phyloP scores from a whole-genome alignment of 2,329 filamentous ascomycete species.

The Alternaria alternata region DNA sequence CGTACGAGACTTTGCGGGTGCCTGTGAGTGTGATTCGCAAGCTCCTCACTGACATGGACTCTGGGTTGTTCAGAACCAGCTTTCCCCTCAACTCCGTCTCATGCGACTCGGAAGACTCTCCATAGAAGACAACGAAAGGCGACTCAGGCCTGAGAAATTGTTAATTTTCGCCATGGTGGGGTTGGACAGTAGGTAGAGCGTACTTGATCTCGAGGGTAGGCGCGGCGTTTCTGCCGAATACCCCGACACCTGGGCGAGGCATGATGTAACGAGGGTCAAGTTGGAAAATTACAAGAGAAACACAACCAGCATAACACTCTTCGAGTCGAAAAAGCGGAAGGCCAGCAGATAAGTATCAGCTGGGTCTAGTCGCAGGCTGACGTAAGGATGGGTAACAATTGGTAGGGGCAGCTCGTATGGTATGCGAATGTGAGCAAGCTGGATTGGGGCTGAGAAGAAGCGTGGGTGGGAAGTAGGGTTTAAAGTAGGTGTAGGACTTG shows the following conservation, averaged over 20 bases:
- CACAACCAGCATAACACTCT: constrained; percentile 16
- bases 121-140: constrained; percentile 60
- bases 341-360: background rate
- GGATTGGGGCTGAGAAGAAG: constrained; percentile 1
- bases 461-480: constrained; percentile 9
- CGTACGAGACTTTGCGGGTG: constrained; percentile 58
- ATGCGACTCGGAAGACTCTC: constrained; percentile 56
- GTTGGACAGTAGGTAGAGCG: constrained; percentile 20
- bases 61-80: constrained; percentile 57
- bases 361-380: constrained; percentile 8
- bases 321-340: background rate
- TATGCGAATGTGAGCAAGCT: constrained; percentile 16
- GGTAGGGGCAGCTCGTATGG: background rate
- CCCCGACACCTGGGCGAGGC: constrained; percentile 44
- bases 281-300: constrained; percentile 10
- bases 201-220: constrained; percentile 56
- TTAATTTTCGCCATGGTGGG: constrained; percentile 6
- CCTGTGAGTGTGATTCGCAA: constrained; percentile 58
- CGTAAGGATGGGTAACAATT: background rate
- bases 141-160: constrained; percentile 51
- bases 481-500: background rate
- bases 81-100: constrained; percentile 56
- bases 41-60: constrained; percentile 57
- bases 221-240: constrained; percentile 47
- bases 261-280: constrained; percentile 30